These are phyloP conservation scores for Stagonosporopsis rhizophila DNA, from an alignment of 2,329 filamentous ascomycete genomes.

Conservation along the genomic window DNA sequence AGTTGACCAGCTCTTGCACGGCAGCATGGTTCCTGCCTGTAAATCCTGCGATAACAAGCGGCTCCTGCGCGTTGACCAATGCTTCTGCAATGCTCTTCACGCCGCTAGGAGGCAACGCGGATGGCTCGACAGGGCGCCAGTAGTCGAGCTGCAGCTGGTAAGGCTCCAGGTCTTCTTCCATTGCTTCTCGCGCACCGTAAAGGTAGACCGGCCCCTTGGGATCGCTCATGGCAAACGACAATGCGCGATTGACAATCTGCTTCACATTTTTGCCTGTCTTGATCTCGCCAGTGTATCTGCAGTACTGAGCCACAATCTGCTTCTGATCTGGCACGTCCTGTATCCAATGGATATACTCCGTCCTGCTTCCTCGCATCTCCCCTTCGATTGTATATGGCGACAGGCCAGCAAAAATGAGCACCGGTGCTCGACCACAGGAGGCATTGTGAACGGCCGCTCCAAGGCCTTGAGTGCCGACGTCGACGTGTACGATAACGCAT, in stretches of 20 bases:
- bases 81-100: conserved; percentile 67
- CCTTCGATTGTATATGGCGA: conserved; percentile 80
- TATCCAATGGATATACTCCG: conserved; percentile 87
- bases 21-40: conserved; percentile 71
- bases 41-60: conserved; percentile 75
- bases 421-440: conserved; percentile 74
- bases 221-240: conserved; percentile 80
- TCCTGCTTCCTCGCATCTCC: conserved; percentile 73
- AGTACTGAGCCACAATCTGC: conserved; percentile 83
- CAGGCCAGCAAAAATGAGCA: conserved; percentile 79
- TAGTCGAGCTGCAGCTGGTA: conserved; percentile 66
- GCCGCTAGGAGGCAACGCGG: conserved; percentile 64
- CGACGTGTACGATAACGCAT: conserved; percentile 80
- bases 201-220: conserved; percentile 84
- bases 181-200: conserved; percentile 77
- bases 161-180: conserved; percentile 77
- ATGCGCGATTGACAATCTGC: conserved; percentile 84
- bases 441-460: conserved; percentile 82
- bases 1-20: conserved; percentile 67
- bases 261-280: conserved; percentile 86
- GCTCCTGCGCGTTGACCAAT: conserved; percentile 68
- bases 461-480: conserved; percentile 81
- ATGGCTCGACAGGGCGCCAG: conserved; percentile 75
- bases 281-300: conserved; percentile 81
- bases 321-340: conserved; percentile 85